Percentiles rank a stretch among this genome's conserved stretches.
These are phyloP conservation scores for Stemphylium vesicarium DNA, from an alignment of 2,329 filamentous ascomycete genomes.

Conservation along the genomic window DNA sequence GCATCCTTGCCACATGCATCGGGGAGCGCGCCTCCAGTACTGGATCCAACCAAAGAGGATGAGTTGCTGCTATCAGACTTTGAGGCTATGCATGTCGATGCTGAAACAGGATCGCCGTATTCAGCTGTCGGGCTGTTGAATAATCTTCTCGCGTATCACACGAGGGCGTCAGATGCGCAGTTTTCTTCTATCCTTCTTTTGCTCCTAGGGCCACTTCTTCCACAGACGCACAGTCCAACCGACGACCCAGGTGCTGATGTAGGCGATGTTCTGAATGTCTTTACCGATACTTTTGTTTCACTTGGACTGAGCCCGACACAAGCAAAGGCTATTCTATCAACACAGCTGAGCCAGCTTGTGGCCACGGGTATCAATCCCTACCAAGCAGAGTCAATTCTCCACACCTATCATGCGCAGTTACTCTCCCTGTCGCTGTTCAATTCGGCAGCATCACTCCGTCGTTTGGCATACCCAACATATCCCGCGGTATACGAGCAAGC, in stretches of 20 bases:
- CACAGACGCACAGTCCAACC: constrained; percentile 48
- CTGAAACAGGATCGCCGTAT: constrained; percentile 46
- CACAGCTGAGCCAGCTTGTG: constrained; percentile 49
- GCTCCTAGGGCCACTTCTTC: constrained; percentile 54
- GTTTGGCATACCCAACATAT: constrained; percentile 61
- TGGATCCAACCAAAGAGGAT: constrained; percentile 35
- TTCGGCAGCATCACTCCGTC: constrained; percentile 63
- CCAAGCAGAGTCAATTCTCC: constrained; percentile 63
- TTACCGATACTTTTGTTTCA: constrained; percentile 48
- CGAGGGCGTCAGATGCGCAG: constrained; percentile 53
- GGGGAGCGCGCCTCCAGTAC: constrained; percentile 34
- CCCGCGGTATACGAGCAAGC: constrained; percentile 64
- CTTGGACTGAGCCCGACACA: constrained; percentile 49
- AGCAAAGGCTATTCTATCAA: constrained; percentile 51
- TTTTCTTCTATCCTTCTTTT: constrained; percentile 56
- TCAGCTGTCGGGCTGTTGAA: constrained; percentile 52
- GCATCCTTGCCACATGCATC: constrained; percentile 22
- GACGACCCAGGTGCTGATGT: constrained; percentile 36
- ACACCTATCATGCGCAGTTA: constrained; percentile 64
- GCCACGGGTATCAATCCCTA: constrained; percentile 55
- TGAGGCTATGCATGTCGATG: constrained; percentile 43
- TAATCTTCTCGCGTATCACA: constrained; percentile 52
- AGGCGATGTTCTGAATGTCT: constrained; percentile 44
- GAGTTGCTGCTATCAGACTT: constrained; percentile 47
- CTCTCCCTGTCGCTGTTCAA: constrained; percentile 55